These are phyloP conservation scores for Aureobasidium uvarum DNA, from an alignment of 2,329 filamentous ascomycete species.

Conservation along the genomic window DNA sequence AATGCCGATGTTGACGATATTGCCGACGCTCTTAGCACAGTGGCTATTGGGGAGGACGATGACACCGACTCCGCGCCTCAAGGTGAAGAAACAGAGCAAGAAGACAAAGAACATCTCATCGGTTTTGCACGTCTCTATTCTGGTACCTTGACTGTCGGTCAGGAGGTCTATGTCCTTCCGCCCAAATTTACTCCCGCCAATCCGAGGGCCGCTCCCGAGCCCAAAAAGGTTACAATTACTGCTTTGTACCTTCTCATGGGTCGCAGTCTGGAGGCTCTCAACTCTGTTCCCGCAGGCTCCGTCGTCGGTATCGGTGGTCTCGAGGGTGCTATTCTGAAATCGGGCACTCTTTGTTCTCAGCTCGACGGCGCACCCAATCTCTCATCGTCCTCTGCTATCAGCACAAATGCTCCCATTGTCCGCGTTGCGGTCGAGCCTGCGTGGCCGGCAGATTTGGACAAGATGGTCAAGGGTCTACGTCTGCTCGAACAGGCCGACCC, in stretches of 20 bases:
- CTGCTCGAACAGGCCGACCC: slow-evolving; percentile 92
- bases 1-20: slow-evolving; percentile 56
- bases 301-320: slow-evolving; percentile 94
- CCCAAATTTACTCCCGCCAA: slow-evolving; percentile 88
- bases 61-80: slow-evolving; percentile 29
- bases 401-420: slow-evolving; percentile 75
- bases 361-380: slow-evolving; percentile 85
- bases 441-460: slow-evolving; percentile 85
- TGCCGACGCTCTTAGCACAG: slow-evolving; percentile 59
- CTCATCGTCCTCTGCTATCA: slow-evolving; percentile 76
- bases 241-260: slow-evolving; percentile 97
- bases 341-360: slow-evolving; percentile 86
- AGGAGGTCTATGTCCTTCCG: slow-evolving; percentile 84
- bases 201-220: slow-evolving; percentile 68
- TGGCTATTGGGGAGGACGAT: slow-evolving; percentile 57
- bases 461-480: slow-evolving; percentile 86
- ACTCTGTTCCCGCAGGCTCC: slow-evolving; percentile 84
- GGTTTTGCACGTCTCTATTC: slow-evolving; percentile 95
- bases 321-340: slow-evolving; percentile 91
- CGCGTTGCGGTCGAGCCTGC: slow-evolving; percentile 92
- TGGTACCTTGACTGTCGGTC: slow-evolving; percentile 82
- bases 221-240: slow-evolving; percentile 78
- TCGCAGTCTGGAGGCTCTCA: slow-evolving; percentile 75
- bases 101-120: slow-evolving; percentile 83
- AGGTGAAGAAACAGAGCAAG: slow-evolving; percentile 49